Base-by-base conservation (phyloP, 2,329 filamentous ascomycete genomes). In the Myrmaecium sp. region DNA sequence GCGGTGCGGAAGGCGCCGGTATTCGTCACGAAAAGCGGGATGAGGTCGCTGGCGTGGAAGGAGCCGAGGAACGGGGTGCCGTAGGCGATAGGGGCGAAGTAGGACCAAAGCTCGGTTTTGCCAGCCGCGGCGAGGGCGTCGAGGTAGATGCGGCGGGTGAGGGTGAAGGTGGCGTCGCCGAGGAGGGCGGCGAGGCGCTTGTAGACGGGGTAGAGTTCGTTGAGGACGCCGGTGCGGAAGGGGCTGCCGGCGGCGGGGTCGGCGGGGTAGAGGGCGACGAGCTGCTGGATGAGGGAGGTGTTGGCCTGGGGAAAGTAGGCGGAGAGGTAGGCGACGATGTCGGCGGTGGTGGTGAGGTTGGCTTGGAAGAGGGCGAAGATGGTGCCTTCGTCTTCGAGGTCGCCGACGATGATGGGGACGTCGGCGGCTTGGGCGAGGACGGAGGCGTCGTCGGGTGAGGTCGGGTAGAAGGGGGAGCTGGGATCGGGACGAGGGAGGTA, bases 341-440 rank as follows among this genome's bases (percentile, higher is more conserved):
- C 50, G 1, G 52, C 51, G 0, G 61, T 68, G 1, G 62, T 74
- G 6, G 67, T 77, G 26, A 84, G 54, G 44, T 83, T 80, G 17
- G 50, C 43, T 36, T 79, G 74, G 46, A 74, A 73, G 17, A 84
- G 57, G 4, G 71, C 59, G 43, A 84, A 82, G 2, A 84, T 49
- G 0, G 78, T 82, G 11, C 78, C 77, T 48, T 86, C 78, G 42
- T 86, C 79, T 54, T 84, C 77, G 47, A 82, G 75, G 42, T 81
- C 66, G 21, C 79, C 77, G 20, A 77, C 64, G 30, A 75, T 74
- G 42, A 74, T 62, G 2, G 70, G 70, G 0, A 74, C 63, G 8
- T 60, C 57, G 5, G 69, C 61, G 34, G 68, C 59, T 9, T 72
- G 69, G 0, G 45, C 39, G 3, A 37, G 29, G 2, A 64, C 52